phyloP scores from a whole-genome alignment of 2,329 filamentous ascomycete species.

The Cytospora piceicola region DNA sequence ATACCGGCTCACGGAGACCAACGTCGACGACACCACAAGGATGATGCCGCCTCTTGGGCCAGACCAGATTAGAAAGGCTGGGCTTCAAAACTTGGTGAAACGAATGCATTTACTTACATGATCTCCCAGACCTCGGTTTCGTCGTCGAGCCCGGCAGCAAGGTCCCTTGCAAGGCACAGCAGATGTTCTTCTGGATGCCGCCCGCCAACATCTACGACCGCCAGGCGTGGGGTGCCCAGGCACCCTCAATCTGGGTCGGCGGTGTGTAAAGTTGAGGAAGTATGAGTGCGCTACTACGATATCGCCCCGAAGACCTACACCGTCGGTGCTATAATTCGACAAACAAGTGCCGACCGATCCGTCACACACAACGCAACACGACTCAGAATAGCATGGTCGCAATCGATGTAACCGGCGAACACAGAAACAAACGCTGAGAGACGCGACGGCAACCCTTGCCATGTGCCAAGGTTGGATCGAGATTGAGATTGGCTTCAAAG shows the following conservation, averaged over 20 bases:
- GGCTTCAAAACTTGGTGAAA: neutral
- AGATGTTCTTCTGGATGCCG: conserved; percentile 29
- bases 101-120: conserved; percentile 26
- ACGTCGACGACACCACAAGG: conserved; percentile 30
- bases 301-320: neutral
- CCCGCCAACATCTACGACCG: conserved; percentile 20
- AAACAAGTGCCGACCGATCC: neutral
- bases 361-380: neutral
- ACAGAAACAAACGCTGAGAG: too few relatives aligned
- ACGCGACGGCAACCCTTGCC: too few relatives aligned
- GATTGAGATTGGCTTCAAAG: too few relatives aligned
- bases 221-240: conserved; percentile 15
- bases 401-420: neutral
- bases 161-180: conserved; percentile 28
- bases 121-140: conserved; percentile 27
- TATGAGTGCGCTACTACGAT: neutral
- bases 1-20: conserved; percentile 22
- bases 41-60: conserved; percentile 27
- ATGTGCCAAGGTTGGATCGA: too few relatives aligned
- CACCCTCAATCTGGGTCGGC: conserved; percentile 20
- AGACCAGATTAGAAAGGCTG: neutral
- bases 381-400: neutral
- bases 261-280: conserved; percentile 3
- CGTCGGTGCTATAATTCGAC: neutral
- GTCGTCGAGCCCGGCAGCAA: conserved; percentile 26